Percentiles rank a stretch among this genome's conserved stretches.
Conservation (phyloP, 495 filamentous ascomycete genomes). For the Chaetomium fimeti region DNA sequence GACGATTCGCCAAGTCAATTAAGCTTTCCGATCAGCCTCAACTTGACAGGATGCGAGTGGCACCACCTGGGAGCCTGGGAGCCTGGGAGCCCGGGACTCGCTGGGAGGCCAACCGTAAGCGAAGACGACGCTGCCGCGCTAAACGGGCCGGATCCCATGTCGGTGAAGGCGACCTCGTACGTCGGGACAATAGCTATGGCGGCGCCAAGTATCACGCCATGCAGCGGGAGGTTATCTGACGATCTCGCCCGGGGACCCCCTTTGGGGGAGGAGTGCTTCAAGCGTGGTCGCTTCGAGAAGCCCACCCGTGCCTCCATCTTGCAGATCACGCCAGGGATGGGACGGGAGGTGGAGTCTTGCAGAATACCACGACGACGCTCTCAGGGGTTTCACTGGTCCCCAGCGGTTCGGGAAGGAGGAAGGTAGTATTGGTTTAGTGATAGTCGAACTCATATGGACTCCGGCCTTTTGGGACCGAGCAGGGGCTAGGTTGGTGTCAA, state of each 20-base stretch:
- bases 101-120: not conserved
- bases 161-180: not conserved
- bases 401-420: not conserved
- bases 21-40: slow-evolving; percentile 12
- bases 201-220: slow-evolving; percentile 4
- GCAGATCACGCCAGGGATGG: too few relatives aligned
- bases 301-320: not conserved
- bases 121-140: not conserved
- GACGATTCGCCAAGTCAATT: slow-evolving; percentile 2
- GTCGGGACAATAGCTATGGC: not conserved
- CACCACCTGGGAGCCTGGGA: too few relatives aligned
- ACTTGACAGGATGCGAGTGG: not conserved
- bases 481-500: too few relatives aligned
- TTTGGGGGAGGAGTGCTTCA: not conserved
- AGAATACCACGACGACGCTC: too few relatives aligned
- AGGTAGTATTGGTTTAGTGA: not conserved
- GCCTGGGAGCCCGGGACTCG: too few relatives aligned
- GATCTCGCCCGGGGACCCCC: not conserved
- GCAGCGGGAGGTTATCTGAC: slow-evolving; percentile 6
- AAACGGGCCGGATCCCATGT: slow-evolving; percentile 9
- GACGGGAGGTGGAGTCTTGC: too few relatives aligned
- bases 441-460: not conserved
- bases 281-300: not conserved
- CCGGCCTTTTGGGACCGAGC: too few relatives aligned
- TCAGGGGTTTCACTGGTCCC: not conserved